Evolutionary conservation across 2,329 filamentous ascomycete species (phyloP), one percentile per base, ranked within the genome.

Genomic region (Cytospora schulzeri): DNA sequence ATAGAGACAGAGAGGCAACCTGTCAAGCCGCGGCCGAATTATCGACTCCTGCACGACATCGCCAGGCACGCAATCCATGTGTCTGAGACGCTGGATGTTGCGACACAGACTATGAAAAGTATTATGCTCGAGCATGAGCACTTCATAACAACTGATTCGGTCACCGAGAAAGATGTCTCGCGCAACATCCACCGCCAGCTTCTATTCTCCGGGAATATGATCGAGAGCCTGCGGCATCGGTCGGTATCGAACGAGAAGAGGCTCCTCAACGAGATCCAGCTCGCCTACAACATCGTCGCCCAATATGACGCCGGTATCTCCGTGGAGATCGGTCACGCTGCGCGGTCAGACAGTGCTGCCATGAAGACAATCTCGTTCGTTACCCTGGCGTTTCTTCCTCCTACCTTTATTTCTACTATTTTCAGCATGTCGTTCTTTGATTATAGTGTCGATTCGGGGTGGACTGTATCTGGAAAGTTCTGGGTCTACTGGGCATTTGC

Each of bases 211-310:
- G 70, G 74, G 35, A 71, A 75, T 24, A 72, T 77, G 17, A 59
- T 79, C 1, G 66, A 69, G 15, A 76, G 73, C 61, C 71, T 80
- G 0, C 73, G 73, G 4, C 67, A 71, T 17, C 75, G 80, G 17
- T 74, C 78, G 0, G 66, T 66, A 0, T 75, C 79, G 0, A 81
- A 78, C 69, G 74, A 76, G 17, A 73, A 78, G 24, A 67, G 86
- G 65, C 75, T 89, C 70, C 57, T 82, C 72, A 73, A 88, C 76
- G 72, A 88, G 80, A 78, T 88, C 74, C 73, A 86, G 64, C 75
- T 89, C 67, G 70, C 76, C 0, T 83, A 80, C 70, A 79, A 82
- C 67, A 74, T 68, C 0, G 77, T 80, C 0, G 75, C 79, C 0
- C 78, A 81, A 65, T 71, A 77, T 45, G 78, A 81, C 58, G 72